Base-by-base conservation (phyloP, 2,329 filamentous ascomycete species). In the Sporothrix pseudoabietina region DNA sequence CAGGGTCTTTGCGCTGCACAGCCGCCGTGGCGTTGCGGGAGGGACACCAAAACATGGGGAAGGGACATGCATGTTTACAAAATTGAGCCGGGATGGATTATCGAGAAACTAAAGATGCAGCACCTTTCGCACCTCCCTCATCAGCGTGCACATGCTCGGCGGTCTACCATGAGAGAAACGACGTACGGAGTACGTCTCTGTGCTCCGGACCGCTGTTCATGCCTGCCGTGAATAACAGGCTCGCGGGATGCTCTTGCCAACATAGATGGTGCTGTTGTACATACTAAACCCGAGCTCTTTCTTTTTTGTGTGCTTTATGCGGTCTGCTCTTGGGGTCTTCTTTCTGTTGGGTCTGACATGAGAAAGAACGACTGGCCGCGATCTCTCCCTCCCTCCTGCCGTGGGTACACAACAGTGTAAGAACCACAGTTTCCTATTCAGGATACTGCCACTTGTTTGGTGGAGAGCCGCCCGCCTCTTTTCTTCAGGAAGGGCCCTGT, bases 1-100 rank as follows among this genome's bases (percentile, higher is more conserved):
- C 22, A 47, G 39, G 61, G 55, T 59, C 69, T 30, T 59, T 71
- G 69, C 55, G 39, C 26, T 44, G 69, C 69, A 71, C 54, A 71
- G 54, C 69, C 69, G 54, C 69, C 54, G 26, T 30, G 44, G 63
- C 26, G n/a, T 8, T 16, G 5, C 26, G 39, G n/a, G 61, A 65
- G 55, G 16, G 22, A 47, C 61, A 47, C 10, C 10, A 66, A 44
- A 19, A 22, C 39, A 47, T 14, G 39, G 9, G n/a, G 55, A 35
- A 12, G 14, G 4, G 22, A 26, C 19, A 59, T 59, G 14, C 55
- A 59, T 59, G 14, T 19, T 59, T 32, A 14, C 30, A 55, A 55
- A 55, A 55, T 4, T 4, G 19, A 19, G 49, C 22, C 32, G n/a
- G 7, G 32, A n/a, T 61, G 9, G 9, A 8, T 8, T 26, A 14